Conservation (phyloP, 768 basidiomycete genomes). For the Lactifluus echinatus region DNA sequence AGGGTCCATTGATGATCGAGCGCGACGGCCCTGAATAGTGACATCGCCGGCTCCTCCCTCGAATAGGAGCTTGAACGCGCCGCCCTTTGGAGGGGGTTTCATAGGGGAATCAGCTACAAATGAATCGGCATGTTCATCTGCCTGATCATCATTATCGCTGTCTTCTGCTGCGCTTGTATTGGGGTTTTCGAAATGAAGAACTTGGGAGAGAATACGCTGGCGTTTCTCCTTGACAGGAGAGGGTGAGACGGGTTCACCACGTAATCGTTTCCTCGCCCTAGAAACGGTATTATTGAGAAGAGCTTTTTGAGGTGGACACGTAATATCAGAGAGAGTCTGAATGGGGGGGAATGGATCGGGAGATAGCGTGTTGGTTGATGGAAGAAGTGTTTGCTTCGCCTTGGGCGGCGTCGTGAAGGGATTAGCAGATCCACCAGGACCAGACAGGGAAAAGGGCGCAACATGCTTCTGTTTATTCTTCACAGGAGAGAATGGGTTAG, state of each 20-base stretch:
- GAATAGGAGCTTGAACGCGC: slow-evolving; percentile 61
- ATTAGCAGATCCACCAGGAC: slow-evolving; percentile 39
- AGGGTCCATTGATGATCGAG: slow-evolving; percentile 15
- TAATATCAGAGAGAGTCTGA: slow-evolving; percentile 18
- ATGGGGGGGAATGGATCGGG: slow-evolving; percentile 37
- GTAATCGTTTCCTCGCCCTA: slow-evolving; percentile 70
- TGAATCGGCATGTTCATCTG: slow-evolving; percentile 28
- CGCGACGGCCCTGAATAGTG: slow-evolving; percentile 5
- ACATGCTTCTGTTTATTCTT: slow-evolving; percentile 45
- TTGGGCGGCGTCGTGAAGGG: slow-evolving; percentile 31
- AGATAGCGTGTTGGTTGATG: slow-evolving; percentile 26
- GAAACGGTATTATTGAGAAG: slow-evolving; percentile 37
- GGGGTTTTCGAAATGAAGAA: slow-evolving; percentile 32
- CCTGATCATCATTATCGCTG: slow-evolving; percentile 31
- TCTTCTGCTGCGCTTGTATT: slow-evolving; percentile 23
- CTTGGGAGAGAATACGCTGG: slow-evolving; percentile 42
- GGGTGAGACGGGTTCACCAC: slow-evolving; percentile 77
- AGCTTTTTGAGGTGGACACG: slow-evolving; percentile 15
- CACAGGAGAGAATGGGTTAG: slow-evolving; percentile 74
- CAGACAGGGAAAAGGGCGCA: slow-evolving; percentile 10
- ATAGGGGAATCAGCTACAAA: slow-evolving; percentile 68
- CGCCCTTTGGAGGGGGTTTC: slow-evolving; percentile 48
- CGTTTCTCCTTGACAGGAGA: slow-evolving; percentile 74
- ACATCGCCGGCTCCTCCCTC: slow-evolving; percentile 36
- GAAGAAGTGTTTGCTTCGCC: slow-evolving; percentile 21